Conservation (phyloP, 2,329 filamentous ascomycete genomes). For the Monilinia fructicola region DNA sequence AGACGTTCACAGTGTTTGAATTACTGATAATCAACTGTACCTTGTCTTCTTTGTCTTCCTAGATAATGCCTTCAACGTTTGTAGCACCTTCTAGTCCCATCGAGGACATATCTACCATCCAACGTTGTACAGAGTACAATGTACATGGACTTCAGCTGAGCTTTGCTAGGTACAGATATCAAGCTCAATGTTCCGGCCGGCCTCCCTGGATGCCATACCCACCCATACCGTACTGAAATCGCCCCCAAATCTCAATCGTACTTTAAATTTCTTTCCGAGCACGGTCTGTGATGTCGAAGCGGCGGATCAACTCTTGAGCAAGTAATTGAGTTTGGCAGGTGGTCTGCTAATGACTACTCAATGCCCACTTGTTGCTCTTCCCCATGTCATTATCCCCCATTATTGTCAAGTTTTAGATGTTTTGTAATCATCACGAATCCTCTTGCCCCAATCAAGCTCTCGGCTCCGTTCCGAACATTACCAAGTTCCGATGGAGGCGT, state of each 20-base stretch:
- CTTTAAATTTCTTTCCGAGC: constrained; percentile 6
- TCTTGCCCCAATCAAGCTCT: constrained; percentile 1
- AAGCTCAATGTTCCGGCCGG: constrained; percentile 12
- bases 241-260: constrained; percentile 13
- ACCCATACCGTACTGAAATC: background rate
- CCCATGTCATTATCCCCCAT: background rate
- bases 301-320: constrained; percentile 10
- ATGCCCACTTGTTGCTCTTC: background rate
- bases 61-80: constrained; percentile 3
- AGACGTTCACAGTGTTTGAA: background rate
- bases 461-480: constrained; percentile 5
- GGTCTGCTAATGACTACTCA: background rate
- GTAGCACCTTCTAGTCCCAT: constrained; percentile 3
- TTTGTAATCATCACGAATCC: constrained; percentile 8
- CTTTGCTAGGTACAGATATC: constrained; percentile 10
- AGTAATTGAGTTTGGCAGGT: constrained; percentile 10
- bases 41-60: background rate
- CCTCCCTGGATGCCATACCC: background rate
- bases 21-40: background rate
- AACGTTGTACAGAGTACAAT: no score
- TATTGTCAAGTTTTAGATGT: constrained; percentile 11
- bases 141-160: constrained; percentile 16
- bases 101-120: constrained; percentile 9
- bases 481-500: background rate
- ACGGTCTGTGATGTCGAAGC: constrained; percentile 6